Evolutionary conservation across 1,139 yeast species (phyloP).

Genomic region (Arxiozyma heterogenica): DNA sequence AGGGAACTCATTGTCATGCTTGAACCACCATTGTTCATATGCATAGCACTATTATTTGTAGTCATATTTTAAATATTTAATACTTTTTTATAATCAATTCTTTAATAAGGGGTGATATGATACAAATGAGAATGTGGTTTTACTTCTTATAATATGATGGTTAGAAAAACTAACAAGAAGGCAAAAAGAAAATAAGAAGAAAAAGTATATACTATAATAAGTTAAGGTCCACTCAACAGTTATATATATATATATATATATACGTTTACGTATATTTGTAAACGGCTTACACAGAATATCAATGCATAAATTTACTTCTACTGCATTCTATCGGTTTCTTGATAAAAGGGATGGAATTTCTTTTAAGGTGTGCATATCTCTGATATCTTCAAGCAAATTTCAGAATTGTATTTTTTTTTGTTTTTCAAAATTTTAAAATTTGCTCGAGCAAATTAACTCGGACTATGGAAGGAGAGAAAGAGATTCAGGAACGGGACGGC

Average conservation of each 20-base stretch:
- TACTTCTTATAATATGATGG: too few species aligned
- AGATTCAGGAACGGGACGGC: not conserved
- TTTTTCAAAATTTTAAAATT: too few species aligned
- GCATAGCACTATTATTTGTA: not conserved
- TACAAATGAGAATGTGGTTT: not conserved
- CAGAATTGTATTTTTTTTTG: not conserved
- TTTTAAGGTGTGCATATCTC: not conserved
- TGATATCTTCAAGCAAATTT: not conserved
- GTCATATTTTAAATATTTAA: not conserved
- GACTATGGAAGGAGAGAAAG: not conserved
- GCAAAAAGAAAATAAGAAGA: not conserved
- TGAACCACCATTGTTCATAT: not conserved
- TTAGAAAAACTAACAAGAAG: too few species aligned
- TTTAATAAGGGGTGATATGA: not conserved
- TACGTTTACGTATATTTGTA: not conserved
- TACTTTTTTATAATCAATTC: too few species aligned
- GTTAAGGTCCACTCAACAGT: too few species aligned
- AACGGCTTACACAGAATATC: too few species aligned
- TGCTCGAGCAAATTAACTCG: not conserved
- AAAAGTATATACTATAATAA: too few species aligned
- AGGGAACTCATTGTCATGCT: not conserved
- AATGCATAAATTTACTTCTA: too few species aligned
- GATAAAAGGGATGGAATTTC: not conserved
- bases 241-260: too few species aligned
- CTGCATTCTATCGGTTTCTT: too few species aligned